A percentile compares a stretch with the other conserved stretches of the same genome.
These are phyloP conservation scores for Cystobasidium onofrii DNA, from an alignment of 768 basidiomycete species.

Conservation along the genomic window DNA sequence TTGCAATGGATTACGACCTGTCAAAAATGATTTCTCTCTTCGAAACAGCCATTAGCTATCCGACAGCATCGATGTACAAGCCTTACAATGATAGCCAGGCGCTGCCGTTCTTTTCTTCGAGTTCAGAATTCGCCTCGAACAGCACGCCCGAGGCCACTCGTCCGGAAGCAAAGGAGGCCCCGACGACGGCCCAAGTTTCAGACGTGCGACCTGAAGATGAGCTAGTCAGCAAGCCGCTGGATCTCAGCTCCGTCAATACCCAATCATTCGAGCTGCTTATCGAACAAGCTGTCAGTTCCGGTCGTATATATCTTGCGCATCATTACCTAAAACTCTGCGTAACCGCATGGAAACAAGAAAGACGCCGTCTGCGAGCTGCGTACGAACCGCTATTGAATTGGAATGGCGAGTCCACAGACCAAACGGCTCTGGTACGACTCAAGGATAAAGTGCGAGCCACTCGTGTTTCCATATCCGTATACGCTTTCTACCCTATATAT, in stretches of 20 bases:
- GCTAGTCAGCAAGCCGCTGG: neutral
- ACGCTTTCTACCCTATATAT: neutral
- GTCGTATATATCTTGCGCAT: neutral
- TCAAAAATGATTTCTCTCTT: conserved; percentile 21
- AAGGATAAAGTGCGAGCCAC: neutral
- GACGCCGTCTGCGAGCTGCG: neutral
- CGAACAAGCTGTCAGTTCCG: neutral
- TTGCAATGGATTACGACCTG: neutral
- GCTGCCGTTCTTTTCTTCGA: conserved; percentile 14
- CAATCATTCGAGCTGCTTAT: conserved; percentile 6
- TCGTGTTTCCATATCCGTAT: neutral
- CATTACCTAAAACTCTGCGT: conserved; percentile 6
- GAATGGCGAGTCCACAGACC: neutral
- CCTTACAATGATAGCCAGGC: neutral
- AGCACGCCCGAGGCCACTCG: neutral
- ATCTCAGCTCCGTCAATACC: conserved; percentile 19
- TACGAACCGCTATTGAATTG: neutral
- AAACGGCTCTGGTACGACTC: neutral
- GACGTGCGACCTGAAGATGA: neutral
- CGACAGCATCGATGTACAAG: neutral
- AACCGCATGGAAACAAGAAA: conserved; percentile 24
- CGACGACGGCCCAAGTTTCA: neutral
- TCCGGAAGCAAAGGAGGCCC: neutral
- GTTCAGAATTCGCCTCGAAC: neutral
- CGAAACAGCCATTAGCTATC: neutral